Evolutionary conservation across 2,329 filamentous ascomycete genomes (phyloP), one percentile per base, ranked within the genome.

Genomic region (Byssochlamys sp.): DNA sequence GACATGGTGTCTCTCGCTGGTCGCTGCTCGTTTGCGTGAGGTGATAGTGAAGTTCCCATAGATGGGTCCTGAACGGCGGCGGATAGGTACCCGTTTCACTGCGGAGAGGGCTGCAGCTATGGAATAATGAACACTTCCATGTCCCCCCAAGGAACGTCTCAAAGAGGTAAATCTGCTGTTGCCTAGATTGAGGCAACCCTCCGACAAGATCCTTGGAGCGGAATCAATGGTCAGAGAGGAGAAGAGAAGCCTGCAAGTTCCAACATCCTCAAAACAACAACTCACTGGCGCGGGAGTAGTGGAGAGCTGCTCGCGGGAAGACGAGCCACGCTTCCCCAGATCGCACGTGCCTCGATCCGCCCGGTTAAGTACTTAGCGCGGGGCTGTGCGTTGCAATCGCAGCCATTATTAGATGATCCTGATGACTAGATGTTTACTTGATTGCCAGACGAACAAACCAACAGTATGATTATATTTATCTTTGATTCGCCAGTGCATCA

Each of bases 181-280:
- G 39, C 5, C 4, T 45, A n/a, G 39, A n/a, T 9, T 19, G 31
- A 45, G 39, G 39, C 39, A 45, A 45, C 5, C 28, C 45, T 54
- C 48, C 26, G 12, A 33, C 39, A 7, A 25, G 14, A 51, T 3
- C 9, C 24, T 51, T n/a, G 12, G 49, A 52, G n/a, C 19, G 31
- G 26, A 58, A 57, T 58, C 50, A 59, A 57, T 62, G 59, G 14
- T 45, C 19, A 19, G 7, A 39, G 35, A 39, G n/a, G 39, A 19
- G 39, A 19, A n/a, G 39, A 58, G 58, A 28, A n/a, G 49, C 49
- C 5, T 51, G 4, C 49, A 51, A 19, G n/a, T 51, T 26, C 49
- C 39, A 45, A 45, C 12, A 45, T 39, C 35, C 39, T 14, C 45
- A 49, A 51, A 31, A 31, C 29, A 31, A 51, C 49, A 51, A 51